Percentiles rank a stretch among this genome's conserved stretches.
Conservation (phyloP, 2,329 filamentous ascomycete species). For the Stagonosporopsis rhizophila region DNA sequence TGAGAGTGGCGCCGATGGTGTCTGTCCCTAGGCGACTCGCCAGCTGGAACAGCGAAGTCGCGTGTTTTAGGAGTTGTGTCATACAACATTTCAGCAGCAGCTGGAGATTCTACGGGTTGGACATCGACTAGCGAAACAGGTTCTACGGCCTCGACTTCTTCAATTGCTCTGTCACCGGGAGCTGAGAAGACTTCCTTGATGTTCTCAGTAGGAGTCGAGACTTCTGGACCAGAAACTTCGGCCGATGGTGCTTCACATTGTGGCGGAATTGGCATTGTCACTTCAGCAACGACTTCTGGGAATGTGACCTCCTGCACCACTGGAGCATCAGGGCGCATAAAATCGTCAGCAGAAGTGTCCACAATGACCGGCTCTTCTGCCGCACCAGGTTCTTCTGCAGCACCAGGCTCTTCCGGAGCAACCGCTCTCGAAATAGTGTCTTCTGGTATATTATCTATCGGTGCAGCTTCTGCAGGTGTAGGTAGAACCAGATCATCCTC, state of each 20-base stretch:
- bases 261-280: background rate
- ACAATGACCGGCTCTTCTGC: background rate
- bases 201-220: background rate
- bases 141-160: background rate
- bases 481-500: background rate
- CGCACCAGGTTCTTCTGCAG: background rate
- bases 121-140: background rate
- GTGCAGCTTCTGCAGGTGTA: background rate
- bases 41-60: slow-evolving; percentile 38
- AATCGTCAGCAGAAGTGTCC: background rate
- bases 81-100: background rate
- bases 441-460: background rate
- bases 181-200: background rate
- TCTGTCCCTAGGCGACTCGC: slow-evolving; percentile 33
- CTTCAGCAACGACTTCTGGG: background rate
- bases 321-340: background rate
- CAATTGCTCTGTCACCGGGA: background rate
- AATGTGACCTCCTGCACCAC: background rate
- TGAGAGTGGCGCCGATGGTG: slow-evolving; percentile 41
- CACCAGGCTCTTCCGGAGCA: background rate
- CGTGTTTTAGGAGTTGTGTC: slow-evolving; percentile 25
- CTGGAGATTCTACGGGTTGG: background rate
- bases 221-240: background rate
- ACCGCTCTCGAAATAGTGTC: background rate
- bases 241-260: background rate